These are phyloP conservation scores for Kwoniella sp. DNA, from an alignment of 768 basidiomycete species.

Conservation along the genomic window DNA sequence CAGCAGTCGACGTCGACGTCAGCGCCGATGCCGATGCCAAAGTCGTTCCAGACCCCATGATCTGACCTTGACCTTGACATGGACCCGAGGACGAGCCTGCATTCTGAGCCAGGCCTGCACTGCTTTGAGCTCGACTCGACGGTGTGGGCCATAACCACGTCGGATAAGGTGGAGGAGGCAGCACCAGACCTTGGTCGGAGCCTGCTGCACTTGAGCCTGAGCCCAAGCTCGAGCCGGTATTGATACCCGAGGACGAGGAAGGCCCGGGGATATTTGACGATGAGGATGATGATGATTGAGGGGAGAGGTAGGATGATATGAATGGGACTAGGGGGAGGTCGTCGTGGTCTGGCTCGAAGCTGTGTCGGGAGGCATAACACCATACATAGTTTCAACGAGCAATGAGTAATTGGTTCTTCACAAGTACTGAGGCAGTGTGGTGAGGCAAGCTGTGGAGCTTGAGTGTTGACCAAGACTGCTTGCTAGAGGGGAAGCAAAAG, in stretches of 20 bases:
- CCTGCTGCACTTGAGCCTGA: conserved; percentile 1
- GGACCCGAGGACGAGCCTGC: not conserved
- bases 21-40: not conserved
- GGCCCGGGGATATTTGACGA: not conserved
- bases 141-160: conserved; percentile 44
- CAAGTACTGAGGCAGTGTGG: too few relatives aligned
- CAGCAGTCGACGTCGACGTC: not conserved
- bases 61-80: not conserved
- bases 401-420: too few relatives aligned
- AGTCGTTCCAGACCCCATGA: not conserved
- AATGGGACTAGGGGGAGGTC: conserved; percentile 44
- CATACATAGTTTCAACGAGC: too few relatives aligned
- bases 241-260: not conserved
- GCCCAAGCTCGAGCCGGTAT: not conserved
- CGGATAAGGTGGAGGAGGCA: conserved; percentile 42
- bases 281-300: conserved; percentile 11
- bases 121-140: too few relatives aligned
- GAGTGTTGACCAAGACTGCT: too few relatives aligned
- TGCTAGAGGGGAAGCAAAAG: not conserved
- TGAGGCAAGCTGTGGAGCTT: too few relatives aligned
- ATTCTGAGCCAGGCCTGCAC: not conserved
- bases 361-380: conserved; percentile 1
- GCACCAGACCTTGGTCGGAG: conserved; percentile 20
- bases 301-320: conserved; percentile 35
- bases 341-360: conserved; percentile 49